phyloP scores from a whole-genome alignment of 1,139 yeast species.

The Ashbya aceris region DNA sequence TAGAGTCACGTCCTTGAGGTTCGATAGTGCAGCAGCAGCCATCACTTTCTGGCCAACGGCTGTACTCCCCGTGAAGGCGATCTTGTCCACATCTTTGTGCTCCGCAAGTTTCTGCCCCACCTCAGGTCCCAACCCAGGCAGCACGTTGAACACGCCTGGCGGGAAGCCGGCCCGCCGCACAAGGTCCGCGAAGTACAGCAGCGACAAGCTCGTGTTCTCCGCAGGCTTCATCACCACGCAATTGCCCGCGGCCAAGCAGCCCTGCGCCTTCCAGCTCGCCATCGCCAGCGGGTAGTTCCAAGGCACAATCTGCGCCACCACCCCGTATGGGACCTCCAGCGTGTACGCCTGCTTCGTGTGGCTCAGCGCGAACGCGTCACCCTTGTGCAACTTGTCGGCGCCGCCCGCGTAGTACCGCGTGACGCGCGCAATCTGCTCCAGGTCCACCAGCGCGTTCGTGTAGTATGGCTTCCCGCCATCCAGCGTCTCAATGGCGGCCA shows the following conservation, averaged over 20 bases:
- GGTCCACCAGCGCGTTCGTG: conserved; percentile 48
- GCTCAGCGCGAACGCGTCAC: conserved; percentile 57
- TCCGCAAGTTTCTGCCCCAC: conserved; percentile 53
- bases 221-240: conserved; percentile 60
- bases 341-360: conserved; percentile 67
- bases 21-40: conserved; percentile 51
- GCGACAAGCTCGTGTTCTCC: conserved; percentile 59
- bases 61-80: conserved; percentile 58
- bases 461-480: conserved; percentile 58
- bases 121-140: conserved; percentile 48
- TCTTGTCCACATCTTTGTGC: conserved; percentile 49
- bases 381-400: conserved; percentile 72
- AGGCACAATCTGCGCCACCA: conserved; percentile 67
- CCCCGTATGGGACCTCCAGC: conserved; percentile 73
- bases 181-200: conserved; percentile 45
- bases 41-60: conserved; percentile 49
- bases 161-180: conserved; percentile 64
- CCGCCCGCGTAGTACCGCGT: conserved; percentile 74
- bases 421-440: conserved; percentile 50
- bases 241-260: conserved; percentile 64
- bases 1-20: conserved; percentile 65
- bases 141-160: conserved; percentile 55
- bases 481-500: conserved; percentile 52
- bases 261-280: conserved; percentile 65
- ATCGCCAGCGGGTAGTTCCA: conserved; percentile 70